Percentiles rank a stretch among this genome's conserved stretches.
These are phyloP conservation scores for Plasmodium falciparum DNA, from an alignment of 169 alveolate species.

Conservation along the genomic window DNA sequence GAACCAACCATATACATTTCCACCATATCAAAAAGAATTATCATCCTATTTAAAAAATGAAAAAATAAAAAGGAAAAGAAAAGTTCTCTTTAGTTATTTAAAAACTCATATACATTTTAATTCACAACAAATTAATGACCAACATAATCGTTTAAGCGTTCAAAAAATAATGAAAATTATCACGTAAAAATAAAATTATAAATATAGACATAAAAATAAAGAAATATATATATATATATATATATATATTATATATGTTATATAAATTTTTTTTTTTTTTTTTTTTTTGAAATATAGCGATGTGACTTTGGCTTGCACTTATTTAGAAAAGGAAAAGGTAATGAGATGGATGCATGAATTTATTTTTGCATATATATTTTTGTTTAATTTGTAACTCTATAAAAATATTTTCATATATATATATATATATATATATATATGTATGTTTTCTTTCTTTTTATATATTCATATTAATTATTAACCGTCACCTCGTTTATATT, in stretches of 20 bases:
- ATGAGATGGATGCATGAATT: not conserved
- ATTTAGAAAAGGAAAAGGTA: conserved; percentile 64
- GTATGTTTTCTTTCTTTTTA: not conserved
- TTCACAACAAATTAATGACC: conserved; percentile 1
- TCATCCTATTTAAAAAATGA: conserved; percentile 27
- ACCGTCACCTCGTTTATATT: not conserved
- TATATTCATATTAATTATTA: not conserved
- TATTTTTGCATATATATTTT: not conserved
- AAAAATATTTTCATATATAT: not conserved
- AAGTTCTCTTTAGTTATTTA: conserved; percentile 48
- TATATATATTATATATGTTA: not conserved
- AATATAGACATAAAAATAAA: not conserved
- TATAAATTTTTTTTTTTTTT: conserved; percentile 1
- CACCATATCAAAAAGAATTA: conserved; percentile 44
- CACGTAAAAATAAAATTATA: conserved; percentile 24
- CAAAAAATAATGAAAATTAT: conserved; percentile 57
- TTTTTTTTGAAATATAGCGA: conserved; percentile 32
- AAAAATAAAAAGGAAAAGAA: conserved; percentile 49
- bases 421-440: not conserved
- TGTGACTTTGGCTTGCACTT: conserved; percentile 73
- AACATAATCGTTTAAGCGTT: conserved; percentile 16
- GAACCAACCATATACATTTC: conserved; percentile 46
- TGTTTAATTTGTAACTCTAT: not conserved
- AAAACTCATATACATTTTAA: conserved; percentile 21
- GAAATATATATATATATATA: not conserved